Percentiles rank a stretch among this genome's conserved stretches.
These are phyloP conservation scores for Potentilla sterilis DNA, from an alignment of 306 rosid species.

Conservation along the genomic window DNA sequence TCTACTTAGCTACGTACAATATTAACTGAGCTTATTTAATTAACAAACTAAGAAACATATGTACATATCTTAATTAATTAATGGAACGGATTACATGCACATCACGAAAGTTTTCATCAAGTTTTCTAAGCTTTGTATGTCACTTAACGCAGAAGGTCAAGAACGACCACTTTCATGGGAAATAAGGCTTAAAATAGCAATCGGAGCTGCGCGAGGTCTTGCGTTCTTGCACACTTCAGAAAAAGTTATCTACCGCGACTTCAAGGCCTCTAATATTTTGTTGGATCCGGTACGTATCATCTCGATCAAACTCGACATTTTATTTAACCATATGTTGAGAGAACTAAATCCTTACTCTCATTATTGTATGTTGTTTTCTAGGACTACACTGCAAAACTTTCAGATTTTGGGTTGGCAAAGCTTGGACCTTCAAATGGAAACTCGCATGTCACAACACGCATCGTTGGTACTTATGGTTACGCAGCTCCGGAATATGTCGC, in stretches of 20 bases:
- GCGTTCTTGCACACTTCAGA: slow-evolving; percentile 58
- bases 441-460: slow-evolving; percentile 66
- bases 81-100: not conserved
- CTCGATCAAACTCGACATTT: not conserved
- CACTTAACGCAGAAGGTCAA: slow-evolving; percentile 37
- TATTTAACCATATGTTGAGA: not conserved
- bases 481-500: slow-evolving; percentile 88
- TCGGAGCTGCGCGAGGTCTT: slow-evolving; percentile 80
- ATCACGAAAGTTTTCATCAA: too few species aligned
- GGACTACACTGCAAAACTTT: slow-evolving; percentile 69
- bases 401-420: slow-evolving; percentile 87
- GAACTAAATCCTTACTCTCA: not conserved
- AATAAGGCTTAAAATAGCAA: slow-evolving; percentile 62
- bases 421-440: slow-evolving; percentile 61
- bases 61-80: not conserved
- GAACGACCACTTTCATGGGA: slow-evolving; percentile 69
- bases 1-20: not conserved
- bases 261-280: slow-evolving; percentile 81
- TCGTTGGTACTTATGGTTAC: slow-evolving; percentile 81
- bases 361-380: not conserved
- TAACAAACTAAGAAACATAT: not conserved
- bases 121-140: too few species aligned
- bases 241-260: slow-evolving; percentile 79
- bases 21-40: not conserved
- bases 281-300: slow-evolving; percentile 61